Percentiles rank a stretch among this genome's conserved stretches.
Conservation (phyloP, 1,139 yeast species). For the Tardiomyces depauwii region DNA sequence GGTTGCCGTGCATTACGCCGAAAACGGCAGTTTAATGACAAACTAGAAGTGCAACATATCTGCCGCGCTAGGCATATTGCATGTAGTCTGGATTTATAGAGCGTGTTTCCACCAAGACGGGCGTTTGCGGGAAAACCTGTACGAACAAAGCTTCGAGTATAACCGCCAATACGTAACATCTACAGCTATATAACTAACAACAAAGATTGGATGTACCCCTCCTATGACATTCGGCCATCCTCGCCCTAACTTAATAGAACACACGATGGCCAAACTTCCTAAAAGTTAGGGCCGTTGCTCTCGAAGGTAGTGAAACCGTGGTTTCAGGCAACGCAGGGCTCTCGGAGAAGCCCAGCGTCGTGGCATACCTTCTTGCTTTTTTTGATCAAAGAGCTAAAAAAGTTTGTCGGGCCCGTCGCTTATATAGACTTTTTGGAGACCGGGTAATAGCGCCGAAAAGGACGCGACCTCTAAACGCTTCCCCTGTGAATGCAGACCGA, state of each 20-base stretch:
- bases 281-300: constrained; percentile 26
- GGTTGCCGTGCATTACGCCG: not conserved
- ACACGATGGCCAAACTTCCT: constrained; percentile 29
- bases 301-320: constrained; percentile 23
- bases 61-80: too few relatives aligned
- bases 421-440: not conserved
- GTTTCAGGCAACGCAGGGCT: constrained; percentile 28
- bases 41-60: too few relatives aligned
- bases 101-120: too few relatives aligned
- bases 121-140: too few relatives aligned
- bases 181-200: constrained; percentile 1
- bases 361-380: constrained; percentile 24
- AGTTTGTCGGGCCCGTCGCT: not conserved
- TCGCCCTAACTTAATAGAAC: constrained; percentile 23
- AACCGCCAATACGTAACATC: not conserved
- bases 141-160: not conserved
- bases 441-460: not conserved
- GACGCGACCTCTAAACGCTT: too few relatives aligned
- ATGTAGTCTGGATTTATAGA: too few relatives aligned
- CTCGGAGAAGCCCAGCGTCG: constrained; percentile 24
- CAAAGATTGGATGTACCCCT: constrained; percentile 23
- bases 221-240: constrained; percentile 29
- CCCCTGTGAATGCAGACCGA: too few relatives aligned
- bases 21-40: not conserved
- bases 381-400: constrained; percentile 23